Base-by-base conservation (phyloP, 495 filamentous ascomycete species). In the Hypoxylon lienhwacheense region DNA sequence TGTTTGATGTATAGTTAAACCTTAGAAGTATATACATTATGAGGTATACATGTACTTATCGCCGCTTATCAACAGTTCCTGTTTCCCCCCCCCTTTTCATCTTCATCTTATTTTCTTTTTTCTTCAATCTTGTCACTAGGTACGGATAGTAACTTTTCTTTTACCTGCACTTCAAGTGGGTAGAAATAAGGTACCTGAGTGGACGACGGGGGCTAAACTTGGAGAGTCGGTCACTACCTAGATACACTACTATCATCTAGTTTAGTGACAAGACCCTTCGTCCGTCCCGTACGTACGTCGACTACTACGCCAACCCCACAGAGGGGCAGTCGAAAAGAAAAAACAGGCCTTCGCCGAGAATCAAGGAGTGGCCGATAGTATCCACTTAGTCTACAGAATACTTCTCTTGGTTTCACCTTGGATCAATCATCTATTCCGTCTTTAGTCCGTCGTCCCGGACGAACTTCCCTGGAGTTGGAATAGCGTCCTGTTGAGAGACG, bases 221-320 rank as follows among this genome's bases (percentile, higher is more conserved):
- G n/a, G n/a, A n/a, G n/a, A n/a, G n/a, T n/a, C n/a, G n/a, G n/a
- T n/a, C n/a, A n/a, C n/a, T n/a, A n/a, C n/a, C n/a, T n/a, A n/a
- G n/a, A n/a, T n/a, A n/a, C n/a, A 44, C 36, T 12, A 11, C 21
- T 42, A 15, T n/a, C 20, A 37, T 28, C 40, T 16, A 34, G 31
- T 20, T 29, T 15, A 35, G 12, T 21, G 15, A 25, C 17, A 41
- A 41, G 21, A 22, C 42, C 46, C 41, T 40, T 58, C 34, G 20
- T 46, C 41, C 12, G 2, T 14, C 31, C 32, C 34, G 41, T 35
- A 52, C 35, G 35, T 46, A 45, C n/a, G n/a, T n/a, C n/a, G n/a
- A n/a, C n/a, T n/a, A n/a, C n/a, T n/a, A n/a, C n/a, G n/a, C 34
- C 22, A 52, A 48, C 58, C 35, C 58, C 58, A 61, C 58, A 48